These are phyloP conservation scores for Quercus bicolor DNA, from an alignment of 306 rosid genomes.

Conservation along the genomic window DNA sequence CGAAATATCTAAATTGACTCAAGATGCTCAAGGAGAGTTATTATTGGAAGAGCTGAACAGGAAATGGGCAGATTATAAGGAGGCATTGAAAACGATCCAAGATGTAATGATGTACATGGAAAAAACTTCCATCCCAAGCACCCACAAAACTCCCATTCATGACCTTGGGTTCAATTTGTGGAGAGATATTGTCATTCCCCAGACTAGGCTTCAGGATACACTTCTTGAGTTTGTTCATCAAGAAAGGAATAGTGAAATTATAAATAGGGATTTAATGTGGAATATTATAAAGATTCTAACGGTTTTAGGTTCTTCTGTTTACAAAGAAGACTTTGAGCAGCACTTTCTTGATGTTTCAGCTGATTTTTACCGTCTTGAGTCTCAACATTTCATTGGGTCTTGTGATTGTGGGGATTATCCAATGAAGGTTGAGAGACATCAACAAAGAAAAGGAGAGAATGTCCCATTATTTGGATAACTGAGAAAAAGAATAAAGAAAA, in stretches of 20 bases:
- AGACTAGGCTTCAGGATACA: no score
- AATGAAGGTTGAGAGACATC: constrained; percentile 42
- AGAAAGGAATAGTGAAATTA: no score
- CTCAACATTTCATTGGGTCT: constrained; percentile 46
- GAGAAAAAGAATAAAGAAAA: no score
- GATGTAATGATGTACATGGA: no score
- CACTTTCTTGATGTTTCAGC: constrained; percentile 41
- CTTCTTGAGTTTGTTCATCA: no score
- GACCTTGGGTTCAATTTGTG: no score
- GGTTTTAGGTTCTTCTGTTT: constrained; percentile 45
- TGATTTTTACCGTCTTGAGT: constrained; percentile 39
- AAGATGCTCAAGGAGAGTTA: constrained; percentile 50
- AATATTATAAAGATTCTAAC: no score
- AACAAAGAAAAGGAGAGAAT: constrained; percentile 42
- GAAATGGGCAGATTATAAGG: constrained; percentile 54
- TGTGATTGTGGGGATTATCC: constrained; percentile 54
- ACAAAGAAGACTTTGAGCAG: constrained; percentile 46
- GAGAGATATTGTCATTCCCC: no score
- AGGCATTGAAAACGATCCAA: no score
- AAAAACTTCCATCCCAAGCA: no score
- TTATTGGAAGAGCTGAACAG: constrained; percentile 53
- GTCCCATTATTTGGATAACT: constrained; percentile 41
- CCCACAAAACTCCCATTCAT: no score
- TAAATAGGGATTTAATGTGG: no score
- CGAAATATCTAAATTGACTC: constrained; percentile 37